Conservation (phyloP, 805 yeast species). For the Saturnispora zaruensis region DNA sequence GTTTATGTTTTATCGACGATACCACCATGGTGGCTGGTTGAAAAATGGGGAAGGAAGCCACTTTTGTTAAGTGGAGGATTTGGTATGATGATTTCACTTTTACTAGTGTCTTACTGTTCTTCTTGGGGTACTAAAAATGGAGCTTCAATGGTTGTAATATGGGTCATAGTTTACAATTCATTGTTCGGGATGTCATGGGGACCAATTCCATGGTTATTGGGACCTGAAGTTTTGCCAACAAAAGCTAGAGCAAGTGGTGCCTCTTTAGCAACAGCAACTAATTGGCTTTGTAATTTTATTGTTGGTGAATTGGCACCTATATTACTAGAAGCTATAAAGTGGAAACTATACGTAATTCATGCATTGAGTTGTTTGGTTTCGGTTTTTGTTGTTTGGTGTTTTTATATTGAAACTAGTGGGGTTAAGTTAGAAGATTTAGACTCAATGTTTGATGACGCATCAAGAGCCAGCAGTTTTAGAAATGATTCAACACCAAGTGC, state of each 20-base stretch:
- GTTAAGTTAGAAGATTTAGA: conserved; percentile 88
- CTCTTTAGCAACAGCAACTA: conserved; percentile 81
- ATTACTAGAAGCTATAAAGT: conserved; percentile 62
- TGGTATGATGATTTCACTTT: conserved; percentile 67
- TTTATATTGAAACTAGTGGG: conserved; percentile 89
- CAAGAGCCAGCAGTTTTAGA: conserved; percentile 15
- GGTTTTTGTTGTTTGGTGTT: conserved; percentile 57
- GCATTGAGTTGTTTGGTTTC: conserved; percentile 70
- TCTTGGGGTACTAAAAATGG: conserved; percentile 7
- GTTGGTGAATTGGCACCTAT: conserved; percentile 92
- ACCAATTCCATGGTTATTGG: conserved; percentile 82
- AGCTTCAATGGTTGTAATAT: conserved; percentile 45
- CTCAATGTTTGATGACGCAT: conserved; percentile 67
- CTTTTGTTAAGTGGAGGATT: conserved; percentile 71
- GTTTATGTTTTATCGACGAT: conserved; percentile 54
- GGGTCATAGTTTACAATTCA: conserved; percentile 74
- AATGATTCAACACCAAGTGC: conserved; percentile 13
- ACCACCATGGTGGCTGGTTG: conserved; percentile 89
- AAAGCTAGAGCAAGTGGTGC: conserved; percentile 85
- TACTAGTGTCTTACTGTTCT: conserved; percentile 54
- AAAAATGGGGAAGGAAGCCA: conserved; percentile 88
- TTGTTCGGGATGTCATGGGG: conserved; percentile 92
- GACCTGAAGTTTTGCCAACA: conserved; percentile 77
- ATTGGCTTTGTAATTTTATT: conserved; percentile 87
- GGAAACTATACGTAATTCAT: conserved; percentile 78